Conservation (phyloP, 805 yeast species). For the Alloascoidea africana region DNA sequence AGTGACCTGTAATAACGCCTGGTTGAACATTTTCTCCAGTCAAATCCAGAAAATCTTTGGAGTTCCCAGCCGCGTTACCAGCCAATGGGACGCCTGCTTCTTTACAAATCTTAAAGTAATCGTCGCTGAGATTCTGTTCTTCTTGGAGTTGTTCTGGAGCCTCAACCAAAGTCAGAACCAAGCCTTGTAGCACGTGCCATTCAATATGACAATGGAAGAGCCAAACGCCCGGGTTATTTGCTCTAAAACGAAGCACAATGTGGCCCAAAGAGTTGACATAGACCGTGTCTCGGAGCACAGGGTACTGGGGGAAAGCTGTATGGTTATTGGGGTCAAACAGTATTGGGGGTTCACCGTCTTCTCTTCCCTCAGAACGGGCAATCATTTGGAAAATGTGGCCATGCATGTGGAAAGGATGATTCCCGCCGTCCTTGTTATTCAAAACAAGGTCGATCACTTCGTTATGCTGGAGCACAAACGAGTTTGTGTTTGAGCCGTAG, state of each 20-base stretch:
- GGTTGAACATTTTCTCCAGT: constrained; percentile 61
- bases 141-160: constrained; percentile 54
- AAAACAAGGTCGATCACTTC: constrained; percentile 67
- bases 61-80: constrained; percentile 90
- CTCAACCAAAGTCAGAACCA: constrained; percentile 68
- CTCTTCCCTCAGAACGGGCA: constrained; percentile 49
- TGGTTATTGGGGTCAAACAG: constrained; percentile 37
- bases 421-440: constrained; percentile 82
- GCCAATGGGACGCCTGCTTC: constrained; percentile 32
- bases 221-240: constrained; percentile 98
- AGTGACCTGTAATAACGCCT: constrained; percentile 61
- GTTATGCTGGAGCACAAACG: constrained; percentile 52
- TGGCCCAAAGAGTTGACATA: constrained; percentile 74
- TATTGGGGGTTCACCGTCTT: constrained; percentile 34
- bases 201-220: constrained; percentile 97
- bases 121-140: constrained; percentile 42
- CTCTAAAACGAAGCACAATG: constrained; percentile 73
- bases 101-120: constrained; percentile 39
- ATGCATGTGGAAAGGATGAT: constrained; percentile 95
- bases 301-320: constrained; percentile 47
- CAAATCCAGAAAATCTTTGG: constrained; percentile 44
- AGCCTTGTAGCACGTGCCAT: constrained; percentile 95
- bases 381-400: constrained; percentile 83
- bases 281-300: constrained; percentile 74
- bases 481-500: constrained; percentile 70